Base-by-base conservation (phyloP, 1,284 basidiomycete species). In the Acaromyces ingoldii region DNA sequence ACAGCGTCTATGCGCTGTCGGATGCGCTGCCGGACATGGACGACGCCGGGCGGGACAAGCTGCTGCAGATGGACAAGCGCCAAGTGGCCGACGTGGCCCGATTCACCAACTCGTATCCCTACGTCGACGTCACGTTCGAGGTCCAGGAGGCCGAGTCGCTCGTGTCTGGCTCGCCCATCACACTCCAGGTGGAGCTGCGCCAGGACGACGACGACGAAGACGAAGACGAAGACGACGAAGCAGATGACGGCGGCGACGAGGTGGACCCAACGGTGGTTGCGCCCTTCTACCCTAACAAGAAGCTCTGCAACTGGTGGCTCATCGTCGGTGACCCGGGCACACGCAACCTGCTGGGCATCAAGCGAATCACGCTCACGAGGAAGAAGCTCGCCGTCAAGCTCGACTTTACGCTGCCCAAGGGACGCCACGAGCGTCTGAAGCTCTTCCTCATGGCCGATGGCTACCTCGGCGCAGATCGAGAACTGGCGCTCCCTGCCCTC, bases 221-320 rank as follows among this genome's bases (percentile, higher is more conserved):
- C 54, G 83, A 84, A 3, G 81, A 82, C n/a, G 79, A 77, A 11
- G 81, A 81, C 45, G 51, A 53, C 24, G 50, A 56, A 13, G 49
- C 21, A 13, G 53, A 49, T n/a, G 85, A n/a, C n/a, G n/a, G n/a
- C n/a, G n/a, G n/a, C n/a, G n/a, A n/a, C n/a, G n/a, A n/a, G n/a
- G n/a, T n/a, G n/a, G 88, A 62, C 86, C 90, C 74, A 22, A 58
- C 80, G 6, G 92, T 92, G 17, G 82, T 95, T 22, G 91, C 91
- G 0, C 89, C 91, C 0, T 91, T 87, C 79, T 99, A 89, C 79
- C 92, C 93, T 0, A 79, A 79, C 51, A 85, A 85, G 75, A 97
- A 97, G 81, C 83, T 92, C 76, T 85, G 88, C 51, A 91, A 91
- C 70, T 98, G 92, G 91, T 98, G 92, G 92, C 80, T 97, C 26